Base-by-base conservation (phyloP, 2,329 filamentous ascomycete genomes). In the Penicillium sp. region DNA sequence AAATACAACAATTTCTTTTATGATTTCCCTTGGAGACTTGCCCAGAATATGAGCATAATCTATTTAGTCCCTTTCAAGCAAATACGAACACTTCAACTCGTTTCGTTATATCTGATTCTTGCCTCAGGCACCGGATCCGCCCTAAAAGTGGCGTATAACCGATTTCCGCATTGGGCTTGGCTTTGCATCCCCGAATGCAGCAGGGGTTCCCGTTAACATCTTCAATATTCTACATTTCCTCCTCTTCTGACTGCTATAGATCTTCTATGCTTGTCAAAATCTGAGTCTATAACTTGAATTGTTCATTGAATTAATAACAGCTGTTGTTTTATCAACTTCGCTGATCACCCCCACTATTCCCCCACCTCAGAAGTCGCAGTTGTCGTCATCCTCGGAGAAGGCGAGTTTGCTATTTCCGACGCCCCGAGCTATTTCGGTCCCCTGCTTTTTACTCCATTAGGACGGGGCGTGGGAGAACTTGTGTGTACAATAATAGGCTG, bases 91-190 rank as follows among this genome's bases (percentile, higher is more conserved):
- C 25, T 11, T 27, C 36, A 38, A 19, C 36, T 19, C 16, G 34
- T 38, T 11, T 11, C 2, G n/a, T 11, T 19, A 19, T 25, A 47
- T 47, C 48, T 29, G 41, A 56, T 34, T n/a, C 4, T 33, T 23
- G 49, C 54, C 54, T 56, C n/a, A 56, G 54, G 54, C 47, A n/a
- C 3, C 9, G 2, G 4, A 7, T 31, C 13, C 13, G 38, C 39
- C 36, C 13, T 36, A 34, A 9, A 21, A 33, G 49, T 50, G 38
- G 49, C 49, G 49, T 27, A 29, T 23, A 53, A 56, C 54, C 47
- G 6, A 56, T 56, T 47, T 47, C 54, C 54, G 49, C 25, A 53
- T 56, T 53, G 34, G 54, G 54, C 29, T 41, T 56, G 48, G 53
- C 41, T 39, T 19, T 9, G 36, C 11, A 23, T 40, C 31, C 44